A percentile compares a stretch with the other conserved stretches of the same genome.
Evolutionary conservation across 306 rosid genomes (phyloP).

Genomic region (Gleditsia sinensis): DNA sequence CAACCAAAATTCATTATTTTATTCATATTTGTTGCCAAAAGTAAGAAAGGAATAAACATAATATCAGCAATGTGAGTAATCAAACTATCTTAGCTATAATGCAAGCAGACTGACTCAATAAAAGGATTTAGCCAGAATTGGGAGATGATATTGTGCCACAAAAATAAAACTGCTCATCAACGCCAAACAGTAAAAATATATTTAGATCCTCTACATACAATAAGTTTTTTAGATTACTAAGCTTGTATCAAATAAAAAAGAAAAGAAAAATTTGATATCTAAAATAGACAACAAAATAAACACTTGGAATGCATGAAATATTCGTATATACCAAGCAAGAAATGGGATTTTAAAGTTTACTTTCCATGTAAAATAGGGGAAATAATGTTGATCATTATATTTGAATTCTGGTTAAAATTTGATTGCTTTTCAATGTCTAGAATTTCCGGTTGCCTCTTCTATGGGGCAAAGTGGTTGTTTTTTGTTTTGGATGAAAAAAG

Average conservation of each 20-base stretch:
- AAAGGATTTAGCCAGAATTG: background rate
- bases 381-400: too few relatives aligned
- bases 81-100: background rate
- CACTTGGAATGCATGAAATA: too few relatives aligned
- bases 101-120: background rate
- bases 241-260: too few relatives aligned
- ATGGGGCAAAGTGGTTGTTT: too few relatives aligned
- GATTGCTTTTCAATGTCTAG: background rate
- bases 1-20: background rate
- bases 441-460: background rate
- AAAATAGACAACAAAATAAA: too few relatives aligned
- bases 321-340: too few relatives aligned
- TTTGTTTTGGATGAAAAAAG: background rate
- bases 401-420: too few relatives aligned
- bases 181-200: background rate
- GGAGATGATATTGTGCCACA: background rate
- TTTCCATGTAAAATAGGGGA: too few relatives aligned
- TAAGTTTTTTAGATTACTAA: too few relatives aligned
- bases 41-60: background rate
- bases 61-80: background rate
- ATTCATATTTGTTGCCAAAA: background rate
- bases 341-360: too few relatives aligned
- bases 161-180: background rate
- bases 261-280: too few relatives aligned
- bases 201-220: too few relatives aligned